Evolutionary conservation across 2,329 filamentous ascomycete species (phyloP).

Genomic region (Cylindrodendrum hubeiense): DNA sequence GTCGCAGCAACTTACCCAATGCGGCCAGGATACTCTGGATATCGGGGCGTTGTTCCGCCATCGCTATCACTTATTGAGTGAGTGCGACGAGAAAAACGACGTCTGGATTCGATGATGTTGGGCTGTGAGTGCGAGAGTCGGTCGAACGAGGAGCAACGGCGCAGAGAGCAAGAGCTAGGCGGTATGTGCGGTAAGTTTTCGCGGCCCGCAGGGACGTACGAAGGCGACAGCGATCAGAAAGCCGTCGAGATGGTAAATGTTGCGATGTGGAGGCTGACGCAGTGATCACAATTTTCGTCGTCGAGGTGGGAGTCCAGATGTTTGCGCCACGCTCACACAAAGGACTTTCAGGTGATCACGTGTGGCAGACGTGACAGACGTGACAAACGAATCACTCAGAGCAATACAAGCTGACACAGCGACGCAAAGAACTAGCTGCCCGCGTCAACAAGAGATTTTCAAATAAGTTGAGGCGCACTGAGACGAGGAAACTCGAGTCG

Average conservation of each 20-base stretch:
- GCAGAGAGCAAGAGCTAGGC: constrained; percentile 4
- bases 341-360: constrained; percentile 29
- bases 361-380: constrained; percentile 30
- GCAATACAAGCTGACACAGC: constrained; percentile 27
- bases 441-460: constrained; percentile 33
- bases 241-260: constrained; percentile 14
- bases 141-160: constrained; percentile 3
- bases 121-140: constrained; percentile 22
- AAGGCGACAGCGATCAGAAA: constrained; percentile 20
- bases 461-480: constrained; percentile 27
- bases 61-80: constrained; percentile 30
- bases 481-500: constrained; percentile 37
- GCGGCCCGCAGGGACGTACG: neutral
- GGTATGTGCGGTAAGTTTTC: neutral
- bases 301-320: constrained; percentile 24
- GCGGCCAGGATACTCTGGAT: constrained; percentile 61
- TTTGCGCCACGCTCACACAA: constrained; percentile 36
- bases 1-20: constrained; percentile 54
- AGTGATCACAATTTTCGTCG: constrained; percentile 38
- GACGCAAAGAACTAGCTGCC: constrained; percentile 24
- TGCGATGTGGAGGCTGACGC: constrained; percentile 23
- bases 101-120: constrained; percentile 1
- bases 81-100: constrained; percentile 14
- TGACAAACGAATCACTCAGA: constrained; percentile 25
- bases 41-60: constrained; percentile 44